phyloP scores from a whole-genome alignment of 177 flowering plant species.

The Tripterygium wilfordii region DNA sequence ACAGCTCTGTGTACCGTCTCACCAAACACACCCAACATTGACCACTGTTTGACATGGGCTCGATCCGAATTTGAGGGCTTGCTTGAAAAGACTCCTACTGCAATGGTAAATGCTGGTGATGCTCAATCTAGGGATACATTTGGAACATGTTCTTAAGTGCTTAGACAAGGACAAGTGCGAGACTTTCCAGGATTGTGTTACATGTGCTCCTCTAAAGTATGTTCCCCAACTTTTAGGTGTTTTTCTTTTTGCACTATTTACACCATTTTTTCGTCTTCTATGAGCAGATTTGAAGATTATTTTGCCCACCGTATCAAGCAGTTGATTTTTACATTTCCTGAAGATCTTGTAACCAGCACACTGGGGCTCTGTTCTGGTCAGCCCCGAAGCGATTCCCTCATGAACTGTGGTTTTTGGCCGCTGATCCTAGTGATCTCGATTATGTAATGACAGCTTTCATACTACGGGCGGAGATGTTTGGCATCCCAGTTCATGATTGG shows the following conservation, averaged over 20 bases:
- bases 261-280: background rate
- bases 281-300: slow-evolving; percentile 45
- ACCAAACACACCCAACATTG: too few relatives aligned
- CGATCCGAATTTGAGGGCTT: slow-evolving; percentile 91
- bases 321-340: slow-evolving; percentile 43
- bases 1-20: too few relatives aligned
- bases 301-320: slow-evolving; percentile 43
- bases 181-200: slow-evolving; percentile 40
- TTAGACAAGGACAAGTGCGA: slow-evolving; percentile 43
- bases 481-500: slow-evolving; percentile 78
- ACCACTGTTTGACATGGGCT: slow-evolving; percentile 57
- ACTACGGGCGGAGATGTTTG: slow-evolving; percentile 75
- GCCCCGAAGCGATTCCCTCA: slow-evolving; percentile 83
- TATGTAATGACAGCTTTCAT: slow-evolving; percentile 67
- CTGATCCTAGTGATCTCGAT: slow-evolving; percentile 54
- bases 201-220: slow-evolving; percentile 55
- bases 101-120: slow-evolving; percentile 79
- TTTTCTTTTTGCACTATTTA: too few relatives aligned
- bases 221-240: too few relatives aligned
- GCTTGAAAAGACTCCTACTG: slow-evolving; percentile 82
- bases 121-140: slow-evolving; percentile 81
- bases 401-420: slow-evolving; percentile 50
- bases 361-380: slow-evolving; percentile 37
- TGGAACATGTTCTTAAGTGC: slow-evolving; percentile 65
- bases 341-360: slow-evolving; percentile 44